These are phyloP conservation scores for Nemania diffusa DNA, from an alignment of 2,329 filamentous ascomycete genomes.

Conservation along the genomic window DNA sequence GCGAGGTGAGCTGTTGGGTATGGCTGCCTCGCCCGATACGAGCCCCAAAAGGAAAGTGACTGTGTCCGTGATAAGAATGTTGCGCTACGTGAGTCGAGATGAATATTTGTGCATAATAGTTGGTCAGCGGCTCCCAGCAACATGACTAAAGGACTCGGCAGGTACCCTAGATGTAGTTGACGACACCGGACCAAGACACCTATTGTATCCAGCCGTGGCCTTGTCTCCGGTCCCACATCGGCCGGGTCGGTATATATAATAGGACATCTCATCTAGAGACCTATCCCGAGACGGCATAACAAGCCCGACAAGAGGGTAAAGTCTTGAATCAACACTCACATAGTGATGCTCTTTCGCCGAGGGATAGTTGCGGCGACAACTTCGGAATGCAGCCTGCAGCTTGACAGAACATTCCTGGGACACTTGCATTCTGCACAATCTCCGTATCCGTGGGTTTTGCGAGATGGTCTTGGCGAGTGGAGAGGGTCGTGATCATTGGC, in stretches of 20 bases:
- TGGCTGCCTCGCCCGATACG: conserved; percentile 34
- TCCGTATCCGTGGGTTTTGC: conserved; percentile 18
- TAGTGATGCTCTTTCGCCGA: not conserved
- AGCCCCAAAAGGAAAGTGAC: conserved; percentile 45
- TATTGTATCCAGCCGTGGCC: conserved; percentile 18
- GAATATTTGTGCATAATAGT: conserved; percentile 20
- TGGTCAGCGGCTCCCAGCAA: conserved; percentile 25
- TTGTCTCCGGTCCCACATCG: conserved; percentile 30
- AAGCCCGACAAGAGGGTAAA: not conserved
- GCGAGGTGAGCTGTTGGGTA: conserved; percentile 30
- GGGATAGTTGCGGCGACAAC: conserved; percentile 16
- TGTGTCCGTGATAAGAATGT: conserved; percentile 37
- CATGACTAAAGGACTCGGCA: conserved; percentile 34
- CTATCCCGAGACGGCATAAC: not conserved
- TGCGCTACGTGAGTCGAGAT: conserved; percentile 31
- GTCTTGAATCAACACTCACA: not conserved
- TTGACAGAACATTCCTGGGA: conserved; percentile 19
- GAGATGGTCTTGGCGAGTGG: conserved; percentile 22
- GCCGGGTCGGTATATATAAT: not conserved
- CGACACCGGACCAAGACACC: conserved; percentile 2
- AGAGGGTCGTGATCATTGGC: conserved; percentile 38
- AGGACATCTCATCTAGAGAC: not conserved
- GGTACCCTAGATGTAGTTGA: conserved; percentile 15
- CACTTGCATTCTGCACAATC: conserved; percentile 17
- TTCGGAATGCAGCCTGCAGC: conserved; percentile 4